phyloP scores from a whole-genome alignment of 75 land plant genomes.

The Larix kaempferi region DNA sequence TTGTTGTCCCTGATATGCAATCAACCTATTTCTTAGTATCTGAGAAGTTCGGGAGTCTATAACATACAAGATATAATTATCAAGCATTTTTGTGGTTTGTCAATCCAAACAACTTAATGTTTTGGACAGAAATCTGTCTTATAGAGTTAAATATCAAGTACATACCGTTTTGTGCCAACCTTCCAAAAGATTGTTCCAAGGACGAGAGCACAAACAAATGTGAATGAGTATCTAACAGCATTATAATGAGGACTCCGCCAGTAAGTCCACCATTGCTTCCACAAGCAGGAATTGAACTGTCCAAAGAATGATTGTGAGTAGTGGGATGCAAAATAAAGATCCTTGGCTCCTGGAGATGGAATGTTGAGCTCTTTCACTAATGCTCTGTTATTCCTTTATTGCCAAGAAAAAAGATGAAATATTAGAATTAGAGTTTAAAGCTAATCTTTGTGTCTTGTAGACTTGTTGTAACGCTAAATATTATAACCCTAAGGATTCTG shows the following conservation, averaged over 20 bases:
- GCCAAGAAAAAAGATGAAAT: too few species aligned
- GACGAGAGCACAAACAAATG: conserved; percentile 34
- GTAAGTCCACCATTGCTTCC: conserved; percentile 57
- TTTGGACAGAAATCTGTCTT: not conserved
- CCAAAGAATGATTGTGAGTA: conserved; percentile 44
- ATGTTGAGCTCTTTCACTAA: conserved; percentile 30
- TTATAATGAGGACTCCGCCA: too few species aligned
- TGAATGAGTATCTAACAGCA: too few species aligned
- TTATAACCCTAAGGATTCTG: too few species aligned
- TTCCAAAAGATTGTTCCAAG: conserved; percentile 13
- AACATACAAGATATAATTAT: not conserved
- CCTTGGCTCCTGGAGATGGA: conserved; percentile 50
- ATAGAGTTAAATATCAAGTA: not conserved
- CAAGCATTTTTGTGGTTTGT: too few species aligned
- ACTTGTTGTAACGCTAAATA: conserved; percentile 21
- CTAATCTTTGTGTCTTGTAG: conserved; percentile 15
- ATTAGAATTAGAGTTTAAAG: too few species aligned
- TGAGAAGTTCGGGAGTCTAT: not conserved
- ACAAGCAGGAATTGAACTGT: conserved; percentile 33
- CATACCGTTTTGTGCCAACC: conserved; percentile 54
- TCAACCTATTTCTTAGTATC: not conserved
- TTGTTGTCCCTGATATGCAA: not conserved
- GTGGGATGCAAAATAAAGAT: not conserved
- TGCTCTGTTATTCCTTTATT: too few species aligned
- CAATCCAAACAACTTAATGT: too few species aligned